Evolutionary conservation across 2,329 filamentous ascomycete species (phyloP), one percentile per base, ranked within the genome.

Genomic region (Colletotrichum brevisporum): DNA sequence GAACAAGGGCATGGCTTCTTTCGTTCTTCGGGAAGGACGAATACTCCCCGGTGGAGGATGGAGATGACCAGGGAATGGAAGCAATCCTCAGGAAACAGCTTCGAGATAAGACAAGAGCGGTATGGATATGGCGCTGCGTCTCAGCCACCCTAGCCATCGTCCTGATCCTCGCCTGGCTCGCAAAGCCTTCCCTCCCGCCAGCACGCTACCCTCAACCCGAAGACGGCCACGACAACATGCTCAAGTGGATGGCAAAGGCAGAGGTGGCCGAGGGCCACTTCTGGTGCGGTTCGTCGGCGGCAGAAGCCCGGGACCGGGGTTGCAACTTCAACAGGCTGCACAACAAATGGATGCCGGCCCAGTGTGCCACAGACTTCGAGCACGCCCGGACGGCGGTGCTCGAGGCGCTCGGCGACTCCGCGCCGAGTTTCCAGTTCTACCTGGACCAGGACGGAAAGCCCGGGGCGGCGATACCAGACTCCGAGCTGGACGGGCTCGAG

Each of bases 261-360:
- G 64, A 67, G 21, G 39, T 45, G 1, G 52, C 39, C 1, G 12
- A 63, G 0, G 64, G 64, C 0, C 64, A 67, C 6, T 63, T 56
- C 24, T 67, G 64, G 64, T 67, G 59, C 5, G 64, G 64, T 0
- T 47, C 39, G 10, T 45, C 64, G 12, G 62, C 60, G 5, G 12
- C 6, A 2, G 59, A 67, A 27, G 64, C 64, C 6, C 57, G 56
- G 21, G 36, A 2, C 0, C 24, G 59, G 13, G 64, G 64, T 6
- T 67, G 64, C 47, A 47, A 36, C 10, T 67, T 67, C 18, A 36
- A 67, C 47, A 57, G 56, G 27, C 59, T 67, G 10, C 64, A 67
- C 21, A 67, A 67, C 21, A 52, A 36, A 24, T 67, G 52, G 64
- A 67, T 67, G 53, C 55, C 59, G 5, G 36, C 47, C 2, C 52